A percentile compares a stretch with the other conserved stretches of the same genome.
These are phyloP conservation scores for Aspergillus wentii DNA, from an alignment of 495 filamentous ascomycete genomes.

Conservation along the genomic window DNA sequence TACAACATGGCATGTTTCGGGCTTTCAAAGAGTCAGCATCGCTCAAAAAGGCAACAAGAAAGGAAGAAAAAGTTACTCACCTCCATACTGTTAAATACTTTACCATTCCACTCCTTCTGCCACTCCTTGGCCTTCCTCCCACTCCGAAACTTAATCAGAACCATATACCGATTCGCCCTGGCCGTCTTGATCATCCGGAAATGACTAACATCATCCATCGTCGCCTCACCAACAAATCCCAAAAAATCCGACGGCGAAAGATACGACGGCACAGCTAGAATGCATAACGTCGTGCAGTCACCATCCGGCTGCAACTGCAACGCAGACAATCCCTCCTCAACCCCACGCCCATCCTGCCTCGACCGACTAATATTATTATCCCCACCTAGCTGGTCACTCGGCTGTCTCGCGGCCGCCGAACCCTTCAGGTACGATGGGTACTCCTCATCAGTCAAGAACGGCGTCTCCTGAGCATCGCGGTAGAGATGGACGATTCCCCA, in stretches of 20 bases:
- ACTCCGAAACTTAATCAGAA: constrained; percentile 91
- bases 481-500: constrained; percentile 96
- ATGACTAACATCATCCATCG: constrained; percentile 83
- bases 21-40: constrained; percentile 49
- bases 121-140: constrained; percentile 69
- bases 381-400: constrained; percentile 21
- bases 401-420: constrained; percentile 31
- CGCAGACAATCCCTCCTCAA: constrained; percentile 13
- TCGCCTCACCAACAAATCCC: constrained; percentile 87
- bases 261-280: constrained; percentile 91
- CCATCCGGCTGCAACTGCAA: constrained; percentile 34
- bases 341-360: constrained; percentile 5
- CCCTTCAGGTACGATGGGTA: constrained; percentile 38
- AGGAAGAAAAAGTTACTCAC: constrained; percentile 42
- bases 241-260: constrained; percentile 87
- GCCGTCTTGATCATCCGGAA: constrained; percentile 93
- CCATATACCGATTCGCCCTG: constrained; percentile 87
- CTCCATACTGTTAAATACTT: constrained; percentile 91
- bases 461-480: constrained; percentile 73
- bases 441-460: constrained; percentile 38
- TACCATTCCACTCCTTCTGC: constrained; percentile 87
- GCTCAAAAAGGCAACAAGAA: constrained; percentile 2
- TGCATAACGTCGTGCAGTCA: constrained; percentile 85
- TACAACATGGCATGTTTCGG: constrained; percentile 93
- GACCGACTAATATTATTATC: constrained; percentile 11